Conservation (phyloP, 768 basidiomycete genomes). For the Lactarius sp. region DNA sequence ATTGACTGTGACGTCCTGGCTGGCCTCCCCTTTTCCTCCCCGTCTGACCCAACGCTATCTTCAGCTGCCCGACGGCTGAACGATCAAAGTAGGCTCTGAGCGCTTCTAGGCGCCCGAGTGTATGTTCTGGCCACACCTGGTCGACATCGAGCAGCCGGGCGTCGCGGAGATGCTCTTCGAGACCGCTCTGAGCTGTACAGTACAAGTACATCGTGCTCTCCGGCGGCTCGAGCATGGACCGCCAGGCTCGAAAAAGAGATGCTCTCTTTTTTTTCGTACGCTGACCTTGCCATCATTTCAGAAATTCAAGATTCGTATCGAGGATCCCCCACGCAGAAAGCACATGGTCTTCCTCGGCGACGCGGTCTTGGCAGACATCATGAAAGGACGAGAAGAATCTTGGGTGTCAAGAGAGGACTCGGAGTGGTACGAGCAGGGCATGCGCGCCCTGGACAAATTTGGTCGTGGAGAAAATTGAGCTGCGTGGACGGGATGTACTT, state of each 20-base stretch:
- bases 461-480: constrained; percentile 51
- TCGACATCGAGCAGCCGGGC: constrained; percentile 95
- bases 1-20: not conserved
- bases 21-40: not conserved
- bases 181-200: constrained; percentile 90
- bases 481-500: not conserved
- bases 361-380: too few species aligned
- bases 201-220: constrained; percentile 99
- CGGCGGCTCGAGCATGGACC: constrained; percentile 98
- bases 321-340: too few species aligned
- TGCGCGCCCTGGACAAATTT: constrained; percentile 77
- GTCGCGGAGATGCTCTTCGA: constrained; percentile 98
- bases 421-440: too few species aligned
- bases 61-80: constrained; percentile 75
- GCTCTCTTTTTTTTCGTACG: constrained; percentile 27
- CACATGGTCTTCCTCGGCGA: too few species aligned
- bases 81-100: constrained; percentile 96
- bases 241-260: constrained; percentile 99
- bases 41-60: constrained; percentile 45
- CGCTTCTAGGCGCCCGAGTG: constrained; percentile 99
- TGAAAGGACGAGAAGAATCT: too few species aligned
- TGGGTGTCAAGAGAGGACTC: too few species aligned
- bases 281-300: too few species aligned
- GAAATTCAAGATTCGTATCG: too few species aligned
- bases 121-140: constrained; percentile 99